Percentiles rank a stretch among this genome's conserved stretches.
These are phyloP conservation scores for Biancaea sappan DNA, from an alignment of 306 rosid genomes.

Conservation along the genomic window DNA sequence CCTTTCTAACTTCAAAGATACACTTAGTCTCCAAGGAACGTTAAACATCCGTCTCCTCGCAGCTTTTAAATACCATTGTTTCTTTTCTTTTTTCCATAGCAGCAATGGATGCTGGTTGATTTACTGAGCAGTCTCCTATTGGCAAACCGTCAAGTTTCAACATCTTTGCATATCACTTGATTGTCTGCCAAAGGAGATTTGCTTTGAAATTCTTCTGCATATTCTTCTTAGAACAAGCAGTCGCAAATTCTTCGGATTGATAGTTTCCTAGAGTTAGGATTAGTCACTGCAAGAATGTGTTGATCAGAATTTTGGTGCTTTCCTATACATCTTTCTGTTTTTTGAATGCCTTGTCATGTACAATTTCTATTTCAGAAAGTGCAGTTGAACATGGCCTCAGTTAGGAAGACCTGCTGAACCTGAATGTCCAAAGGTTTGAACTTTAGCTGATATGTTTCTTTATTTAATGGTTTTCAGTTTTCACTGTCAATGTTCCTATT, in stretches of 20 bases:
- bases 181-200: slow-evolving; percentile 36
- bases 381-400: neutral
- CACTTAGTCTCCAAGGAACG: neutral
- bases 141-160: slow-evolving; percentile 25
- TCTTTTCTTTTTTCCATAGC: neutral
- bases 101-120: neutral
- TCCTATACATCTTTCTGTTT: neutral
- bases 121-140: slow-evolving; percentile 23
- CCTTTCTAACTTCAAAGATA: neutral
- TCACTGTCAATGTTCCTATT: too few relatives aligned
- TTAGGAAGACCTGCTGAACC: neutral
- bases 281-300: neutral
- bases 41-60: neutral
- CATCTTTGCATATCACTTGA: neutral
- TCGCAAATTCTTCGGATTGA: neutral
- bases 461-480: too few relatives aligned
- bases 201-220: slow-evolving; percentile 24
- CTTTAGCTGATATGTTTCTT: too few relatives aligned
- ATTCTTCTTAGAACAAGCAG: neutral
- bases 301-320: neutral
- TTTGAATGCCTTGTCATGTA: neutral
- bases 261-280: neutral
- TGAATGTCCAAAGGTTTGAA: neutral
- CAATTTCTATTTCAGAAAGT: neutral
- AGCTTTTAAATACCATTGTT: neutral